phyloP scores from a whole-genome alignment of 768 basidiomycete species.

The Collybiopsis confluens region DNA sequence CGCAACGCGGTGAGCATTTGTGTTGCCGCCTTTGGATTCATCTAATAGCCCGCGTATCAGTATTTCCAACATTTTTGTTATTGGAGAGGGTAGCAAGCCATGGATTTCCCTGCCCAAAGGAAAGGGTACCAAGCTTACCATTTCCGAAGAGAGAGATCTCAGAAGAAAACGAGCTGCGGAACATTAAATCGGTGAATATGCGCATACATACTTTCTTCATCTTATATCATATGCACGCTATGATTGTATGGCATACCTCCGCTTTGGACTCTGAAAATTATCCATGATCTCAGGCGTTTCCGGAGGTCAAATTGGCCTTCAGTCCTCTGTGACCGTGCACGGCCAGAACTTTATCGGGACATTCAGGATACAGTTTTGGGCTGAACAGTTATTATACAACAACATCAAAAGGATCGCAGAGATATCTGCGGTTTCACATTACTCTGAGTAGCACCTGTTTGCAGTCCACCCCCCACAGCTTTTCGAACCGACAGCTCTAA shows the following conservation, averaged over 20 bases:
- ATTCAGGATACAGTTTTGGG: too few relatives aligned
- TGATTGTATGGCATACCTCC: constrained; percentile 8
- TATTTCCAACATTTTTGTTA: constrained; percentile 96
- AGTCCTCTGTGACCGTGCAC: too few relatives aligned
- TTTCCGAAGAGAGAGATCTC: constrained; percentile 93
- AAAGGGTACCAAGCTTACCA: constrained; percentile 97
- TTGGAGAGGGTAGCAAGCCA: constrained; percentile 92
- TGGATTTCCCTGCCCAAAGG: constrained; percentile 97
- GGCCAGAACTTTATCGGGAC: too few relatives aligned
- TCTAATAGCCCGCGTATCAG: constrained; percentile 31
- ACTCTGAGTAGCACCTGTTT: constrained; percentile 21
- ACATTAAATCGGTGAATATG: constrained; percentile 38
- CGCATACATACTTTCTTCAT: neutral
- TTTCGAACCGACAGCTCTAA: constrained; percentile 79
- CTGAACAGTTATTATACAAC: too few relatives aligned
- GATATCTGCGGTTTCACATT: constrained; percentile 74
- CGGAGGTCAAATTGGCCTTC: too few relatives aligned
- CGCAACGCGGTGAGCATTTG: constrained; percentile 79
- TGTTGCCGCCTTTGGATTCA: neutral
- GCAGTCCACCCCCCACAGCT: constrained; percentile 51
- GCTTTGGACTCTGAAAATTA: neutral
- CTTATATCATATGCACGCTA: constrained; percentile 3
- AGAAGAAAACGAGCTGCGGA: constrained; percentile 80
- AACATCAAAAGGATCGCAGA: constrained; percentile 56
- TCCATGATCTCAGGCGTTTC: neutral